Base-by-base conservation (phyloP, 2,329 filamentous ascomycete species). In the Hypoxylon sp. region DNA sequence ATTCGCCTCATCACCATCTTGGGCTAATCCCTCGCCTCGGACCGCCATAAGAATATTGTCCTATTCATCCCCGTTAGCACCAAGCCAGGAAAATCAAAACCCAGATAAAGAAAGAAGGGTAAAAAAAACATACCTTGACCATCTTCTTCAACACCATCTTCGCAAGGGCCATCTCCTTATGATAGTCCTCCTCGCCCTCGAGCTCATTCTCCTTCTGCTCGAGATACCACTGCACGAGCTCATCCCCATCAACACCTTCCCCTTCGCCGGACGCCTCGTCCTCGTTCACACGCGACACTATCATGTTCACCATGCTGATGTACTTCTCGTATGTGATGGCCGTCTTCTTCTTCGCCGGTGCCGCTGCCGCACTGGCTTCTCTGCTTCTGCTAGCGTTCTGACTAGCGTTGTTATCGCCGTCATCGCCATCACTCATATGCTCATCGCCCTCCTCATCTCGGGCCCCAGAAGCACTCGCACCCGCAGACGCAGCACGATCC, bases 291-390 rank as follows among this genome's bases (percentile, higher is more conserved):
- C 92, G 90, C 73, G 91, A 88, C 31, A 98, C 92, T 51, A 99
- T 85, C 76, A 93, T 82, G 78, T 97, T 97, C 66, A 97, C 88
- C 80, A 98, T 97, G 76, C 88, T 87, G 78, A 95, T 92, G 81
- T 97, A 99, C 81, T 97, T 96, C 76, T 98, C 95, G 76, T 97
- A 97, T 3, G 94, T 97, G 77, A 99, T 95, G 76, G 76, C 77
- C 61, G 94, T 96, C 59, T 93, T 96, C 82, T 92, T 94, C 73
- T 86, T 84, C 54, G 81, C 80, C 24, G 80, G 81, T 60, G 81
- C 82, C 24, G 81, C 82, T 22, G 55, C 82, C 22, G 55, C 22
- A 35, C 65, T 68, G 14, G 65, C 50, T n/a, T 69, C 69, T 24
- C 66, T 58, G 24, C 39, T 61, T 29, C 66, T 54, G 24, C 39